Base-by-base conservation (phyloP, 345 rosid genomes). In the Turnera subulata region DNA sequence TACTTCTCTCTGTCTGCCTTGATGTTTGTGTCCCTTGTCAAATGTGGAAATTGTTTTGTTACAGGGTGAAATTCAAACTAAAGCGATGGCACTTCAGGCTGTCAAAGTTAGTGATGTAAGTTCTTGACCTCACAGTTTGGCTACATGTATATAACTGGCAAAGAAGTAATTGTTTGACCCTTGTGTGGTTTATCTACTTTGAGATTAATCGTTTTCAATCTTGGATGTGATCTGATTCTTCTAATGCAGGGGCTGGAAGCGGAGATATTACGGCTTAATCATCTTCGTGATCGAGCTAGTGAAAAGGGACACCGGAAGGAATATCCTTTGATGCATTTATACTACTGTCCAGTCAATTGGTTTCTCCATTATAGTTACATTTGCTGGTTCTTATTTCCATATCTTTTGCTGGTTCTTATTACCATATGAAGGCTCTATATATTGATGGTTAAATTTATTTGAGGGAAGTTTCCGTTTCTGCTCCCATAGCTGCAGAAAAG, bases 281-380 rank as follows among this genome's bases (percentile, higher is more conserved):
- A 83, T 80, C 95, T 89, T 57, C 76, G 84, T 50, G 96, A 93
- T 74, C 87, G 79, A 68, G 99, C 99, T 61, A 89, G 81, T 62
- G 96, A 89, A 73, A 82, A 79, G 69, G 91, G 91, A 50, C 86
- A 56, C 6, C 58, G 63, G 59, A 85, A 85, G 64, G 91, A 87
- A 89, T 93, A 93, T 93, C 99, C 99, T 93, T 67, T 80, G 59
- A 51, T 76, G 12, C 52, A 73, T 59, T 53, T 40, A 26, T 56
- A 18, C 25, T 38, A 19, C 8, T 2, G n/a, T 50, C 39, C 15
- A 35, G 47, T 39, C 1, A 6, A 40, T 23, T 55, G 26, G 5
- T 24, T n/a, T 54, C n/a, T 29, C 35, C 35, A 8, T 29, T 4
- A 29, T 29, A 3, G 8, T 3, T 29, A 3, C 4, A 29, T 29